Conservation (phyloP, 805 yeast genomes). For the Isabelozyma heimii region DNA sequence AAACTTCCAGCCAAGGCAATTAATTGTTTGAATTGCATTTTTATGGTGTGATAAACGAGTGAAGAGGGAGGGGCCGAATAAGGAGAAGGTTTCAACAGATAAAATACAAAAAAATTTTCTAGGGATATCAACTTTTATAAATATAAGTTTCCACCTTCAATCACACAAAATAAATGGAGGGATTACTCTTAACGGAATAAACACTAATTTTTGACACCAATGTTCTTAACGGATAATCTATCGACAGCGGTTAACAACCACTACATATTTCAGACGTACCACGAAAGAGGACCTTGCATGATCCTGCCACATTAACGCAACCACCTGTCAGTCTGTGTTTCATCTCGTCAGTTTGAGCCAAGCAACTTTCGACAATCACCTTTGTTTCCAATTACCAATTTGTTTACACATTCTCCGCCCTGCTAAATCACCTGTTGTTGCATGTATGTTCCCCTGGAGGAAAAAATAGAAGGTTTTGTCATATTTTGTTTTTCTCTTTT, state of each 20-base stretch:
- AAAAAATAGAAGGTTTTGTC: not conserved
- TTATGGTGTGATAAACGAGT: not conserved
- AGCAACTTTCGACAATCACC: too few species aligned
- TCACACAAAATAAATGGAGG: not conserved
- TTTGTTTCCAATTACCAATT: not conserved
- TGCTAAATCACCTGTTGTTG: not conserved
- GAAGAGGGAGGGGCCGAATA: not conserved
- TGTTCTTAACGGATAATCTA: not conserved
- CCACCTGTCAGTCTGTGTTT: not conserved
- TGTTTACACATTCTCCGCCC: not conserved
- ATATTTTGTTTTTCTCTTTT: too few species aligned
- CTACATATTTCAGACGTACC: not conserved
- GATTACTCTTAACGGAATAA: not conserved
- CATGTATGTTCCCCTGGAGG: not conserved
- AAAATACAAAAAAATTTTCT: too few species aligned
- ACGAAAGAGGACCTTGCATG: not conserved
- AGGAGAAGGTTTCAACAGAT: not conserved
- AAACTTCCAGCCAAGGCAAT: conserved; percentile 1
- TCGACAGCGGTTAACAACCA: not conserved
- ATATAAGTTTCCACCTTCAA: not conserved
- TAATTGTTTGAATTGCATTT: not conserved
- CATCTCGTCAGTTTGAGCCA: not conserved
- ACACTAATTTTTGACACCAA: not conserved
- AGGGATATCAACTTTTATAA: not conserved
- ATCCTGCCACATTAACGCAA: not conserved